A percentile compares a stretch with the other conserved stretches of the same genome.
phyloP scores from a whole-genome alignment of 768 basidiomycete species.

The Leccinum imitatum region DNA sequence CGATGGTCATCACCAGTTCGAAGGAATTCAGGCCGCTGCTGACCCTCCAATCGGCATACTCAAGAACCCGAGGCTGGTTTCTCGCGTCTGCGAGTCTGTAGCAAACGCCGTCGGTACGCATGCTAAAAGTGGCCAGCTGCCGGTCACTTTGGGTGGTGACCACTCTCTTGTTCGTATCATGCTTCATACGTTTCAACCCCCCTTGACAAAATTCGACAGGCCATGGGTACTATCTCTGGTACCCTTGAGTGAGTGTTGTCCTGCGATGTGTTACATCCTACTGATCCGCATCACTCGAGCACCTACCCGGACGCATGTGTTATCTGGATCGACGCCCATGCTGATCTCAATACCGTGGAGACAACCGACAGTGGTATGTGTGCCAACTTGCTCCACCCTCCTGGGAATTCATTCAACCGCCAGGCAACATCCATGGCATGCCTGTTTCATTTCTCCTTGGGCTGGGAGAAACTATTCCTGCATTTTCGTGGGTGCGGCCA shows the following conservation, averaged over 20 bases:
- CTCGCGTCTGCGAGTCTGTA: conserved; percentile 76
- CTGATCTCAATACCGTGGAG: conserved; percentile 91
- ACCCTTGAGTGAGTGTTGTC: conserved; percentile 60
- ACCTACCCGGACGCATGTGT: conserved; percentile 80
- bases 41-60: conserved; percentile 80
- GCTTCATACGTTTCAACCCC: conserved; percentile 3
- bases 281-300: conserved; percentile 36
- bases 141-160: conserved; percentile 93
- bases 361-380: conserved; percentile 70
- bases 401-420: background rate
- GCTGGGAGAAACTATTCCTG: conserved; percentile 38
- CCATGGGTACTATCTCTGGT: conserved; percentile 94
- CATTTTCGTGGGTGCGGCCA: conserved; percentile 62
- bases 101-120: conserved; percentile 75
- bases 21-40: conserved; percentile 55
- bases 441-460: conserved; percentile 90
- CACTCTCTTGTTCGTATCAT: conserved; percentile 75
- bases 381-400: background rate
- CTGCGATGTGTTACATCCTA: background rate
- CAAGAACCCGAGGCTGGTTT: conserved; percentile 89
- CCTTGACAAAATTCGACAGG: conserved; percentile 35
- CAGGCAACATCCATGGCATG: conserved; percentile 97
- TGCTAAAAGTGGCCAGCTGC: conserved; percentile 74
- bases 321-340: conserved; percentile 96
- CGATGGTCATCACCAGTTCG: conserved; percentile 88